phyloP scores from a whole-genome alignment of 2,329 filamentous ascomycete species.

The Microdochium paspali region DNA sequence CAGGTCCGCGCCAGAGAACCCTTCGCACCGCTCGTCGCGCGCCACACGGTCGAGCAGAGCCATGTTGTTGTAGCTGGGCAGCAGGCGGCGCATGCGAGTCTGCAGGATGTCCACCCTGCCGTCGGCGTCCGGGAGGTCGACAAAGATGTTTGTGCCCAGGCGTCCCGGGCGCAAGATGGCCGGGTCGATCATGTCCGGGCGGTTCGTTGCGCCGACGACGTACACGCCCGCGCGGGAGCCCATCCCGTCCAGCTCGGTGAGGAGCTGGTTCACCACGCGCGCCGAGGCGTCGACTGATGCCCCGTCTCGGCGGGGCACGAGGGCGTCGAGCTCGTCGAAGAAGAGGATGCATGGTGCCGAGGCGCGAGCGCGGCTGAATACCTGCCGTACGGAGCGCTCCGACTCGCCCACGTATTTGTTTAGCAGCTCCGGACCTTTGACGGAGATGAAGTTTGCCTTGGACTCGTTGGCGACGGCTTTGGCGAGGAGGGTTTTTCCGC shows the following conservation, averaged over 20 bases:
- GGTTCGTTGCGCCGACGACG: slow-evolving; percentile 89
- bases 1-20: slow-evolving; percentile 66
- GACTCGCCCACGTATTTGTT: slow-evolving; percentile 98
- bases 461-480: slow-evolving; percentile 95
- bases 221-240: slow-evolving; percentile 76
- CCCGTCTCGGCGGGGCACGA: slow-evolving; percentile 77
- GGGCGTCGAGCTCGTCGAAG: slow-evolving; percentile 93
- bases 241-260: slow-evolving; percentile 89
- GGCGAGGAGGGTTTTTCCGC: slow-evolving; percentile 90
- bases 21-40: slow-evolving; percentile 54
- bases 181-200: slow-evolving; percentile 92
- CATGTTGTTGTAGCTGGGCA: slow-evolving; percentile 18
- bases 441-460: slow-evolving; percentile 94
- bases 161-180: slow-evolving; percentile 90
- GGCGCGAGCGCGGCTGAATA: slow-evolving; percentile 80
- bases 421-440: slow-evolving; percentile 90
- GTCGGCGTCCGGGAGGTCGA: slow-evolving; percentile 70
- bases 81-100: slow-evolving; percentile 37
- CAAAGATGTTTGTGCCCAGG: slow-evolving; percentile 78
- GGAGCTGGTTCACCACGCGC: slow-evolving; percentile 86
- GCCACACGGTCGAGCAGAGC: slow-evolving; percentile 53
- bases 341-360: slow-evolving; percentile 91
- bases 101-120: slow-evolving; percentile 81
- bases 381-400: slow-evolving; percentile 83
- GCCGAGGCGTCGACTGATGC: slow-evolving; percentile 72